Conservation (phyloP, 2,329 filamentous ascomycete genomes). For the Trichothecium roseum region DNA sequence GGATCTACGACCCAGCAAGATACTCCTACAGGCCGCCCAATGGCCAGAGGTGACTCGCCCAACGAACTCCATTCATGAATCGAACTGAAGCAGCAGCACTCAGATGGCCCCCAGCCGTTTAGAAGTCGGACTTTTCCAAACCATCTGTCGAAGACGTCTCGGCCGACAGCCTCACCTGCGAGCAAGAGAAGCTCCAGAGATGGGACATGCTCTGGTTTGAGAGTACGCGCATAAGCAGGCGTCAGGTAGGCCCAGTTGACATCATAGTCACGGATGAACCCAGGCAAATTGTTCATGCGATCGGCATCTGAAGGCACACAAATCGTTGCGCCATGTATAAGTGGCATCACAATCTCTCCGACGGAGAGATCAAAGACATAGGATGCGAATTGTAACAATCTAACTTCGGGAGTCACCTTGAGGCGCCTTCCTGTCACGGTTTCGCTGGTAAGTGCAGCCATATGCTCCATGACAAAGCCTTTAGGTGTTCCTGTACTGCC, state of each 20-base stretch:
- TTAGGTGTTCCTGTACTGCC: conserved; percentile 13
- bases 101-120: background rate
- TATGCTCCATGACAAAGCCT: conserved; percentile 10
- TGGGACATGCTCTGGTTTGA: background rate
- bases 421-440: conserved; percentile 6
- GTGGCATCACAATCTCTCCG: conserved; percentile 9
- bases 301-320: conserved; percentile 26
- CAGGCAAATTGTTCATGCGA: conserved; percentile 23
- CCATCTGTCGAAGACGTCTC: background rate
- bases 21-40: background rate
- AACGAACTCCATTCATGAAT: background rate
- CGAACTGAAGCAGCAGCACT: background rate
- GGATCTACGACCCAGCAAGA: conserved; percentile 7
- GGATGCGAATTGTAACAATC: conserved; percentile 21
- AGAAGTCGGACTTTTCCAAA: background rate
- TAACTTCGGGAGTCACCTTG: background rate
- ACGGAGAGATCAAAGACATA: conserved; percentile 15
- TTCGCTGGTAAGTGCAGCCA: background rate
- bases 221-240: conserved; percentile 1
- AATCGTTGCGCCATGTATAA: conserved; percentile 16
- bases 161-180: background rate
- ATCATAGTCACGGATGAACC: conserved; percentile 7
- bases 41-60: background rate
- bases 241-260: conserved; percentile 12
- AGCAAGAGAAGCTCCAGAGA: background rate